phyloP scores from a whole-genome alignment of 345 rosid genomes.

The Combretum micranthum region DNA sequence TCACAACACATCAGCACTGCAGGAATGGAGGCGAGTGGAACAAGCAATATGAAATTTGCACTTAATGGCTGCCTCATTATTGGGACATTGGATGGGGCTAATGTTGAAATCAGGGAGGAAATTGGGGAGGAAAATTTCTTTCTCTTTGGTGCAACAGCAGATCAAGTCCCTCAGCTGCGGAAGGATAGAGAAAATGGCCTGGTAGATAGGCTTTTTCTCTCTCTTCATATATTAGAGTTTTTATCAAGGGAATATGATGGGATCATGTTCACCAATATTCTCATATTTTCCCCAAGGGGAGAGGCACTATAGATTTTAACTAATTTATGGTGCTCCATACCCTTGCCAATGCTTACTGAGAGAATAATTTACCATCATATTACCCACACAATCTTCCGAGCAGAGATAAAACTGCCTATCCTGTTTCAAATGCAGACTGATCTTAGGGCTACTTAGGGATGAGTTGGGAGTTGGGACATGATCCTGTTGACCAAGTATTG shows the following conservation, averaged over 20 bases:
- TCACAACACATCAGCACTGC: conserved; percentile 99
- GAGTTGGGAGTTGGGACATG: neutral
- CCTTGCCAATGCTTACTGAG: too few species aligned
- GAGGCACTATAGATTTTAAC: too few species aligned
- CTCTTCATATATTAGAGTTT: neutral
- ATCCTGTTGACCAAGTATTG: neutral
- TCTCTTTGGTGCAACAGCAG: conserved; percentile 89
- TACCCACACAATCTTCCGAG: neutral
- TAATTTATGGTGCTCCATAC: too few species aligned
- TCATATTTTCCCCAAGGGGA: too few species aligned
- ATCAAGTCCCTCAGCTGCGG: conserved; percentile 75
- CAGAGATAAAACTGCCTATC: neutral
- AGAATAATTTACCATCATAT: too few species aligned
- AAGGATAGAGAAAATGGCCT: conserved; percentile 81
- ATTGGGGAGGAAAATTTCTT: conserved; percentile 87
- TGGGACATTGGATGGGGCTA: conserved; percentile 96
- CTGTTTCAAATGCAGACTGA: too few species aligned
- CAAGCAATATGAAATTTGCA: conserved; percentile 98
- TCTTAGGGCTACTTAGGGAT: neutral
- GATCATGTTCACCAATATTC: too few species aligned
- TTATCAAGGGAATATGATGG: neutral
- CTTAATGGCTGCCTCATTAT: conserved; percentile 94
- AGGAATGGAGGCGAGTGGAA: conserved; percentile 99
- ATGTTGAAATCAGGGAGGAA: conserved; percentile 96
- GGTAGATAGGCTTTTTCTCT: conserved; percentile 30